Conservation (phyloP, 73 alveolate species). For the Paramecium bursaria region DNA sequence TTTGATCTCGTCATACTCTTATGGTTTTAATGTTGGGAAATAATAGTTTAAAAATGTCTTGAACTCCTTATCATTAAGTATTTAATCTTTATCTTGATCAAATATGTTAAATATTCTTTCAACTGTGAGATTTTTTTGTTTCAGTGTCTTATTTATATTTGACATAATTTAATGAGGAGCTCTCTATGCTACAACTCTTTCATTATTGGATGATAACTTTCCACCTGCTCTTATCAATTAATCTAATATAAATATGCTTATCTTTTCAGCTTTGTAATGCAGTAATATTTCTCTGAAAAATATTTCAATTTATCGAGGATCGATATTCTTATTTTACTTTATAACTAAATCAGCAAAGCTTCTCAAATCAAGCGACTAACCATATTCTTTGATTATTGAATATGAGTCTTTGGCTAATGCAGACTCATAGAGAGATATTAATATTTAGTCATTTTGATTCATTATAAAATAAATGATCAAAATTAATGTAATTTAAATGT, state of each 20-base stretch:
- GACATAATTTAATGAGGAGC: slow-evolving; percentile 8
- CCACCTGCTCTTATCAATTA: slow-evolving; percentile 4
- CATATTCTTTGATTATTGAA: not conserved
- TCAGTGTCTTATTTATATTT: not conserved
- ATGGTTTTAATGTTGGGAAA: slow-evolving; percentile 16
- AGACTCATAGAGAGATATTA: not conserved
- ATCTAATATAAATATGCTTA: not conserved
- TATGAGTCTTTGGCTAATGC: not conserved
- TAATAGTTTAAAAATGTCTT: not conserved
- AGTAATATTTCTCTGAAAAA: not conserved
- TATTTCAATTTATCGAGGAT: not conserved
- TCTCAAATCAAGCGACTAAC: not conserved
- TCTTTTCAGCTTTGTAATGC: not conserved
- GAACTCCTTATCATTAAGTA: slow-evolving; percentile 20
- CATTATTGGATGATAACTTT: not conserved
- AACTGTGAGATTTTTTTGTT: not conserved
- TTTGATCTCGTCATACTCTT: slow-evolving; percentile 9
- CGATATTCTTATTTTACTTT: not conserved
- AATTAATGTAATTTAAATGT: no score
- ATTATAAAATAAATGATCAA: no score
- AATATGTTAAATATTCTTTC: slow-evolving; percentile 7
- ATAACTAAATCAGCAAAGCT: not conserved
- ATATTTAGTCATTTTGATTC: not conserved
- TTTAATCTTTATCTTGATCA: slow-evolving; percentile 25
- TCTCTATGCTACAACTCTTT: not conserved